These are phyloP conservation scores for Rhododendron ferrugineum DNA, from an alignment of 148 eudicot species.

Conservation along the genomic window DNA sequence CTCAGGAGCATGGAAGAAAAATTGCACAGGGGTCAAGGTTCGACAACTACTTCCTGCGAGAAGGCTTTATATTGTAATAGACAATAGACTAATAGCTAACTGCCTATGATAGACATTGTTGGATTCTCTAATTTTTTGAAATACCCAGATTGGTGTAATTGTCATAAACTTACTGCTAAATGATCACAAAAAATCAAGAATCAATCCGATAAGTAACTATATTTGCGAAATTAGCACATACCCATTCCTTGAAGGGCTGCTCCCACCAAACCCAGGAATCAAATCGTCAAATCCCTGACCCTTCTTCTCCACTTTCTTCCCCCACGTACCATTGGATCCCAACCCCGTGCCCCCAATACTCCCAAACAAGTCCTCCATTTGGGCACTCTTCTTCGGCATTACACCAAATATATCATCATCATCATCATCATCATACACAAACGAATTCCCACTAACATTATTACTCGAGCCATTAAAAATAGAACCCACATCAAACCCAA, in stretches of 20 bases:
- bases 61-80: too few relatives aligned
- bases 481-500: slow-evolving; percentile 40
- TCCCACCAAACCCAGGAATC: slow-evolving; percentile 57
- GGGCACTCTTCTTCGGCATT: slow-evolving; percentile 23
- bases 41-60: too few relatives aligned
- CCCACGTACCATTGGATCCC: slow-evolving; percentile 16
- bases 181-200: neutral
- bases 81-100: neutral
- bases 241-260: slow-evolving; percentile 27
- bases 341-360: slow-evolving; percentile 31
- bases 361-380: slow-evolving; percentile 48
- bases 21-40: too few relatives aligned
- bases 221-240: slow-evolving; percentile 18
- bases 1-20: neutral
- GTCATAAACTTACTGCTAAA: neutral
- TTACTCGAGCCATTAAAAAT: slow-evolving; percentile 32
- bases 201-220: neutral
- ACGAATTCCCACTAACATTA: slow-evolving; percentile 16
- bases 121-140: neutral
- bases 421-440: slow-evolving; percentile 16
- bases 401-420: neutral
- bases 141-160: neutral
- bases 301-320: slow-evolving; percentile 20
- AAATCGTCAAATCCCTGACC: slow-evolving; percentile 37
- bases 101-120: neutral